Evolutionary conservation across 2,329 filamentous ascomycete species (phyloP).

Genomic region (Pseudogymnoascus verrucosus): DNA sequence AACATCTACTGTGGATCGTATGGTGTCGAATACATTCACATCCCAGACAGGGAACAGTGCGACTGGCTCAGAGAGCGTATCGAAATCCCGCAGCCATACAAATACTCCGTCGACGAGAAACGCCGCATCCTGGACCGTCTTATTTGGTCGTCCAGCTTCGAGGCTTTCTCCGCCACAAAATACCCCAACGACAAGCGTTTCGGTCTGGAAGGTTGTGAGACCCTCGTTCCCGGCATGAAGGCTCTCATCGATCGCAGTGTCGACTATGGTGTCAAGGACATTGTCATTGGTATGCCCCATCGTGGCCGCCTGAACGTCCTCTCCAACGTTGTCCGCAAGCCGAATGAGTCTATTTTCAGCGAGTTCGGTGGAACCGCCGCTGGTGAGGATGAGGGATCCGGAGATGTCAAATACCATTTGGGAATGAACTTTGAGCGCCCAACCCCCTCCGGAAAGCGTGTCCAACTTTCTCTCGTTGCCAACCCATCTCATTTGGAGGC

Average conservation of each 20-base stretch:
- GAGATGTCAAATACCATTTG: constrained; percentile 98
- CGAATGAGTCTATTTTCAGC: constrained; percentile 98
- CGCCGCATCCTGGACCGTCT: constrained; percentile 92
- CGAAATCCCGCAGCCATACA: constrained; percentile 90
- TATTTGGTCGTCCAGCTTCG: constrained; percentile 98
- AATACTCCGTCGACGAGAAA: constrained; percentile 98
- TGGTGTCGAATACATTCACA: constrained; percentile 97
- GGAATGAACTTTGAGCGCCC: constrained; percentile 99
- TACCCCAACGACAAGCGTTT: constrained; percentile 99
- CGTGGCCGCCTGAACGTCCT: constrained; percentile 96
- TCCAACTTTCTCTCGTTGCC: constrained; percentile 96
- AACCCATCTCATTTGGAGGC: constrained; percentile 98
- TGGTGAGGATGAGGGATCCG: constrained; percentile 89
- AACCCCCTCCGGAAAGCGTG: constrained; percentile 94
- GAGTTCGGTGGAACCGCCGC: constrained; percentile 87
- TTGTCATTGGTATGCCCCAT: constrained; percentile 99
- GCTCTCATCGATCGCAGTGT: constrained; percentile 96
- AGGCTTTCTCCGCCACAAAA: constrained; percentile 90
- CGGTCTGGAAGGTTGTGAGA: constrained; percentile 94
- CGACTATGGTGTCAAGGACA: constrained; percentile 97
- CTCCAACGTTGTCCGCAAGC: constrained; percentile 97
- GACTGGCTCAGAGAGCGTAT: constrained; percentile 96
- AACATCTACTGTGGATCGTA: constrained; percentile 96
- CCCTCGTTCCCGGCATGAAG: constrained; percentile 97
- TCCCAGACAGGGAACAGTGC: constrained; percentile 93